Conservation (phyloP, 2,329 filamentous ascomycete species). For the Dothiorella sarmentorum region DNA sequence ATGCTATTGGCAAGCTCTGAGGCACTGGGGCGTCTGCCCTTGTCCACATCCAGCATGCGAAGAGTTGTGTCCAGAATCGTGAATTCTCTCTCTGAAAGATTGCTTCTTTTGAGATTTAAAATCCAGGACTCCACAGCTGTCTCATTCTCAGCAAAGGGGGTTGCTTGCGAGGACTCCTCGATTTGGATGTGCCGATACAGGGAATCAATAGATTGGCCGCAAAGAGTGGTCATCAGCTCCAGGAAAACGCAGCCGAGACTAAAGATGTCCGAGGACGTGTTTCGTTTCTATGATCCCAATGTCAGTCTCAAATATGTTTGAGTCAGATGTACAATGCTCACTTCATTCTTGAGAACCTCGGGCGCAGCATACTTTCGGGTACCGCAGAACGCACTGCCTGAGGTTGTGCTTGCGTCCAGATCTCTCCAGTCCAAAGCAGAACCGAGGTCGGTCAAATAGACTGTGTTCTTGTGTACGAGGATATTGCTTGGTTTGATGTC, state of each 20-base stretch:
- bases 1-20: not conserved
- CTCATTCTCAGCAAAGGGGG: not conserved
- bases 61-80: not conserved
- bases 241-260: not conserved
- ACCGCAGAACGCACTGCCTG: not conserved
- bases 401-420: constrained; percentile 18
- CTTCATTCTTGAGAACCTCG: not conserved
- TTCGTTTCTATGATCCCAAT: not conserved
- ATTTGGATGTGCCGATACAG: not conserved
- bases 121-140: not conserved
- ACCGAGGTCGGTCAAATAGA: constrained; percentile 31
- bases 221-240: not conserved
- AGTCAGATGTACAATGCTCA: not conserved
- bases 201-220: not conserved
- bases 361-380: not conserved
- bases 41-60: not conserved
- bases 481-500: constrained; percentile 34
- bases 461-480: constrained; percentile 23
- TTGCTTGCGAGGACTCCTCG: not conserved
- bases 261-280: not conserved
- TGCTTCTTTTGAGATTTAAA: not conserved
- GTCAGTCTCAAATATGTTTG: too few relatives aligned
- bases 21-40: not conserved
- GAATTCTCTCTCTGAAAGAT: not conserved
- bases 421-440: constrained; percentile 22